Percentiles rank a stretch among this genome's conserved stretches.
phyloP scores from a whole-genome alignment of 2,329 filamentous ascomycete genomes.

The Monosporascus sp. region DNA sequence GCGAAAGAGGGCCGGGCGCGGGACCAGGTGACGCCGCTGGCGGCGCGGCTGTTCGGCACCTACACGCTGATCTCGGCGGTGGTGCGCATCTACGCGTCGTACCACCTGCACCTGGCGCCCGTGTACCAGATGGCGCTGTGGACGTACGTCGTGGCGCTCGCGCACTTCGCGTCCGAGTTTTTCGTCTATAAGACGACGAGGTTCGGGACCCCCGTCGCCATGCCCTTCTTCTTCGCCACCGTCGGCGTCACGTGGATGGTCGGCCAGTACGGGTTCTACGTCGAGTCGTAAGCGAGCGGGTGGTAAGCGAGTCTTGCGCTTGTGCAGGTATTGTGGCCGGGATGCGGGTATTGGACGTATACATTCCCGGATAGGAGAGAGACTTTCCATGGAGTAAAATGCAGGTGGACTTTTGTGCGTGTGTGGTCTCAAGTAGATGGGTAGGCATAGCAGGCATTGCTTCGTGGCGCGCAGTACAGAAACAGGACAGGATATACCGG shows the following conservation, averaged over 20 bases:
- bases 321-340: too few species aligned
- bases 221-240: conserved; percentile 49
- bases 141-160: conserved; percentile 73
- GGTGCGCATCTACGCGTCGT: conserved; percentile 77
- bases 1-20: conserved; percentile 39
- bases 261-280: conserved; percentile 65
- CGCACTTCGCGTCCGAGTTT: conserved; percentile 78
- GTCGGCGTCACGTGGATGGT: conserved; percentile 56
- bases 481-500: too few species aligned
- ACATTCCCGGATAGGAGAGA: too few species aligned
- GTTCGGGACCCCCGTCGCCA: conserved; percentile 51
- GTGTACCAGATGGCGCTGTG: conserved; percentile 77
- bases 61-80: conserved; percentile 79
- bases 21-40: conserved; percentile 68
- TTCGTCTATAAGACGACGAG: conserved; percentile 71
- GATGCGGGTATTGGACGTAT: too few species aligned
- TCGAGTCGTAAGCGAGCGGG: conserved; percentile 31
- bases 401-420: too few species aligned
- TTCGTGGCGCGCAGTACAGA: too few species aligned
- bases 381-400: too few species aligned
- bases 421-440: too few species aligned
- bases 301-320: too few species aligned
- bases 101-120: conserved; percentile 66
- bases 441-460: too few species aligned
- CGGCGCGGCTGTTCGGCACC: conserved; percentile 76